Evolutionary conservation across 306 rosid species (phyloP).

Genomic region (Luffa aegyptiaca): DNA sequence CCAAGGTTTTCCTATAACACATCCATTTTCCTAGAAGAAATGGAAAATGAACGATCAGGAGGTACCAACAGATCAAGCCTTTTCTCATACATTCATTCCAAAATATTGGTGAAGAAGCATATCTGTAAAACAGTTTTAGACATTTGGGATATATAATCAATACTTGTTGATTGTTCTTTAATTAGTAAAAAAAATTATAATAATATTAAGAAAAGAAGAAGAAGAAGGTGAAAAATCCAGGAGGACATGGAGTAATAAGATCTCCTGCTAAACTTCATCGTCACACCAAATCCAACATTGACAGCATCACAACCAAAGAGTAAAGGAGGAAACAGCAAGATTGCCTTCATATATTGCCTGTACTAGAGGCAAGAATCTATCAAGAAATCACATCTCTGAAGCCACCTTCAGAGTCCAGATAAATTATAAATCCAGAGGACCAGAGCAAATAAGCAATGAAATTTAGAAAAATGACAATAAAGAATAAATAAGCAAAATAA

Average conservation of each 20-base stretch:
- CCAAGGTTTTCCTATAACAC: not conserved
- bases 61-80: not conserved
- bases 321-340: not conserved
- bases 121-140: not conserved
- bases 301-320: not conserved
- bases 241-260: not conserved
- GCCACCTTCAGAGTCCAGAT: not conserved
- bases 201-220: no score
- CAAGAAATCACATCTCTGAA: not conserved
- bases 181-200: not conserved
- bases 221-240: not conserved
- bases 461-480: not conserved
- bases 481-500: not conserved
- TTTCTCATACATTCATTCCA: not conserved
- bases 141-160: not conserved
- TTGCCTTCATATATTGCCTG: not conserved
- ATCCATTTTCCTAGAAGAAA: not conserved
- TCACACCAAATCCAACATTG: not conserved
- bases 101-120: not conserved
- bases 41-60: not conserved
- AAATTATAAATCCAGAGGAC: conserved; percentile 1
- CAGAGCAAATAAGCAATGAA: not conserved
- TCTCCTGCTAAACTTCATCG: not conserved
- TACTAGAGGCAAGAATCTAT: not conserved
- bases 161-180: not conserved